phyloP scores from a whole-genome alignment of 306 rosid genomes.

The Bauhinia variegata region DNA sequence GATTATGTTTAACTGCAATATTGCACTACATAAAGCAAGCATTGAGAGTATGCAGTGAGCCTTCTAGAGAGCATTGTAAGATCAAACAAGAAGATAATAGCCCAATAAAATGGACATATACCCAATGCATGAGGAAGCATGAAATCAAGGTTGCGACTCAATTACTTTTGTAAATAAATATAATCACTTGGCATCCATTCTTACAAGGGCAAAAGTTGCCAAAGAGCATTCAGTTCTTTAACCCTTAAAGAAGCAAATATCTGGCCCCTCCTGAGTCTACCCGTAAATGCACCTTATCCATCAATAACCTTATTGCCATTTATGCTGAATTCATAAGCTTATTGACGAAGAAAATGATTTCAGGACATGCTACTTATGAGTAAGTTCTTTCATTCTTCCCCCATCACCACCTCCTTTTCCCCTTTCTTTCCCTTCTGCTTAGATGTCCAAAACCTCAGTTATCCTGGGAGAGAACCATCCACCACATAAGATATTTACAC shows the following conservation, averaged over 20 bases:
- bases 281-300: constrained; percentile 36
- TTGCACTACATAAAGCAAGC: constrained; percentile 10
- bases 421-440: no score
- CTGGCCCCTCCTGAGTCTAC: constrained; percentile 24
- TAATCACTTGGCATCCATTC: neutral
- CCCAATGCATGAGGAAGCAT: constrained; percentile 10
- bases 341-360: constrained; percentile 19
- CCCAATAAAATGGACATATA: constrained; percentile 16
- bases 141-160: constrained; percentile 32
- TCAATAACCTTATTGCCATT: constrained; percentile 6
- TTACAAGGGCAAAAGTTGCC: neutral
- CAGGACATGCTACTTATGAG: constrained; percentile 16
- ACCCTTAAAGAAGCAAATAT: constrained; percentile 42
- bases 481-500: constrained; percentile 25
- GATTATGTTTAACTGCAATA: constrained; percentile 2
- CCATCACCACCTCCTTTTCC: neutral
- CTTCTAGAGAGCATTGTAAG: neutral
- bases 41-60: neutral
- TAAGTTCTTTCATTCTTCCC: neutral
- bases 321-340: constrained; percentile 7
- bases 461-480: constrained; percentile 11
- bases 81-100: constrained; percentile 24
- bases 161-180: constrained; percentile 3
- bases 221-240: constrained; percentile 12
- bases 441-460: neutral